Conservation (phyloP, 2,329 filamentous ascomycete genomes). For the Xylariaceae sp. region DNA sequence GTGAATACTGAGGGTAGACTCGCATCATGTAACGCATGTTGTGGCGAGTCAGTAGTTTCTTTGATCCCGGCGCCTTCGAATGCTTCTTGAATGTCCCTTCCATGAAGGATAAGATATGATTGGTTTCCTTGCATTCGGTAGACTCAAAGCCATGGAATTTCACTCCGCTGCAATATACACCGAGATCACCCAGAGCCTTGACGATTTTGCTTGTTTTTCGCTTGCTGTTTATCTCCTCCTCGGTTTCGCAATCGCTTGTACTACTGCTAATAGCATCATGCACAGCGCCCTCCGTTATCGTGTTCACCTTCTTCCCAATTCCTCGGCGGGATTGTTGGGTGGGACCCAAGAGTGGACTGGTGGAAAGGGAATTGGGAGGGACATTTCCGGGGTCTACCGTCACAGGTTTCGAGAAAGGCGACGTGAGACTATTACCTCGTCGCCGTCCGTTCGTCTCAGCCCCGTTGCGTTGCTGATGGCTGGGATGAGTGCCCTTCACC, state of each 20-base stretch:
- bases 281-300: conserved; percentile 54
- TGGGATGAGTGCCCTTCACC: conserved; percentile 73
- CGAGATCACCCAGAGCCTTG: conserved; percentile 76
- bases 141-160: conserved; percentile 80
- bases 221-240: conserved; percentile 53
- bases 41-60: conserved; percentile 77
- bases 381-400: conserved; percentile 55
- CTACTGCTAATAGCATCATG: conserved; percentile 54
- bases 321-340: conserved; percentile 48
- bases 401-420: conserved; percentile 64
- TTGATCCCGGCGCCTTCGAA: conserved; percentile 69
- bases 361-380: conserved; percentile 48
- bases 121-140: conserved; percentile 76
- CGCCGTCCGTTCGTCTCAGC: conserved; percentile 47
- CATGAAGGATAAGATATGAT: conserved; percentile 94
- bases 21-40: conserved; percentile 91
- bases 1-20: conserved; percentile 81
- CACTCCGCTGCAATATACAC: conserved; percentile 69
- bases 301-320: conserved; percentile 52
- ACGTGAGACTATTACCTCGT: conserved; percentile 70
- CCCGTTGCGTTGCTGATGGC: conserved; percentile 43
- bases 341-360: conserved; percentile 52
- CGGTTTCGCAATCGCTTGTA: conserved; percentile 76
- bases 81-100: conserved; percentile 83
- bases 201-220: conserved; percentile 79